Percentiles rank a stretch among this genome's conserved stretches.
Evolutionary conservation across 2,329 filamentous ascomycete species (phyloP).

Genomic region (Corniculantispora saksenae): DNA sequence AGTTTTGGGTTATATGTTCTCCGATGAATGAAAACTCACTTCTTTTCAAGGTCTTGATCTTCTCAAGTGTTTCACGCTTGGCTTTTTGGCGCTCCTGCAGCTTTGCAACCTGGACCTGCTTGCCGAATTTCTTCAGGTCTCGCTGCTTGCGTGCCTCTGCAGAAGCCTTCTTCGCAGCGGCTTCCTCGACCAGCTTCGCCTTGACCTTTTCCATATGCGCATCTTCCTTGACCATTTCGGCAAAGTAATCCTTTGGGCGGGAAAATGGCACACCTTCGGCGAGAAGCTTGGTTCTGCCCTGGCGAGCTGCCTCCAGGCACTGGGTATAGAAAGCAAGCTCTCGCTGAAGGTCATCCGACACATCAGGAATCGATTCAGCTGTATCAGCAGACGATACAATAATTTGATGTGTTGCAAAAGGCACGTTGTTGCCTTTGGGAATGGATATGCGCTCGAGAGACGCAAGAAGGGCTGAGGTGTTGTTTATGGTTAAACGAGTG

Average conservation of each 20-base stretch:
- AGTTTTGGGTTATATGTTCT: constrained; percentile 18
- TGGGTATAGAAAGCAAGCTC: constrained; percentile 94
- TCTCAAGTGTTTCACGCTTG: constrained; percentile 90
- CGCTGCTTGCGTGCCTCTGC: constrained; percentile 88
- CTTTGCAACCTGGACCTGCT: constrained; percentile 95
- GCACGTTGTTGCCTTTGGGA: constrained; percentile 63
- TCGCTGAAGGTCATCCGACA: constrained; percentile 87
- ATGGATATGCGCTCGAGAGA: constrained; percentile 76
- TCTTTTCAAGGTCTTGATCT: constrained; percentile 92
- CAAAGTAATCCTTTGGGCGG: constrained; percentile 91
- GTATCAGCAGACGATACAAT: constrained; percentile 69
- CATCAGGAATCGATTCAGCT: constrained; percentile 69
- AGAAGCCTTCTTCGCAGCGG: constrained; percentile 86
- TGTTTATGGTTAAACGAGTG: constrained; percentile 96
- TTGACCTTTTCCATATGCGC: constrained; percentile 98
- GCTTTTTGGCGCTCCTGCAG: constrained; percentile 90
- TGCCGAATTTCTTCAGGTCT: constrained; percentile 98
- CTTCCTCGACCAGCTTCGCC: constrained; percentile 88
- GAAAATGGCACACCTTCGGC: constrained; percentile 85
- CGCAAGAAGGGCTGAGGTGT: constrained; percentile 80
- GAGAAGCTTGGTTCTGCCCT: constrained; percentile 72
- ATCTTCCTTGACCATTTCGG: constrained; percentile 98
- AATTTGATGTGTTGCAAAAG: constrained; percentile 82
- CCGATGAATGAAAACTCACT: constrained; percentile 63
- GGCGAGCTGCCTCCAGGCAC: constrained; percentile 74